Evolutionary conservation across 768 basidiomycete genomes (phyloP).

Genomic region (Exsudoporus frostii): DNA sequence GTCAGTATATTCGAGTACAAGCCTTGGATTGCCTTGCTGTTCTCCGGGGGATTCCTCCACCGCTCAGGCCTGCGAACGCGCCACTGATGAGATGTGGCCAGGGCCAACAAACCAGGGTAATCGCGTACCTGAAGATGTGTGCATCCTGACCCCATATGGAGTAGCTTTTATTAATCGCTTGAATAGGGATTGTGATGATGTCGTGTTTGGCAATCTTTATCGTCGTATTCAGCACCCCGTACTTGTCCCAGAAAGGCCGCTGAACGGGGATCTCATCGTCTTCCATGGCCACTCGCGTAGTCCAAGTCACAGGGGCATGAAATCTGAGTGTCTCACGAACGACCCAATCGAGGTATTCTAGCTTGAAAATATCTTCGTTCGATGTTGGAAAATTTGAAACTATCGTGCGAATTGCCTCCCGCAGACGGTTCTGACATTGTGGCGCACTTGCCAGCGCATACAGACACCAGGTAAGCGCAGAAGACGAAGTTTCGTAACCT

Average conservation of each 20-base stretch:
- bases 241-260: conserved; percentile 31
- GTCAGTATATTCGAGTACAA: conserved; percentile 53
- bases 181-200: conserved; percentile 57
- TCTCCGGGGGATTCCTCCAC: conserved; percentile 42
- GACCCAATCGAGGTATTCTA: conserved; percentile 59
- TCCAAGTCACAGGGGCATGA: conserved; percentile 54
- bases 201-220: conserved; percentile 48
- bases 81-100: conserved; percentile 22
- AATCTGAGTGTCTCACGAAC: conserved; percentile 56
- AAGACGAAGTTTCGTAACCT: conserved; percentile 62
- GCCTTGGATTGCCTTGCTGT: conserved; percentile 43
- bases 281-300: conserved; percentile 51
- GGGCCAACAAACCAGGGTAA: conserved; percentile 21
- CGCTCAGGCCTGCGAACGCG: conserved; percentile 45
- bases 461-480: conserved; percentile 60
- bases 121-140: conserved; percentile 50
- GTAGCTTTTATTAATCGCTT: conserved; percentile 53
- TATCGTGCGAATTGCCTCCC: conserved; percentile 40
- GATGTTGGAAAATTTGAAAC: conserved; percentile 12
- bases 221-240: conserved; percentile 28
- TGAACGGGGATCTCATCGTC: conserved; percentile 52
- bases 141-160: conserved; percentile 67
- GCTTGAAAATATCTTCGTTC: conserved; percentile 34
- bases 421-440: conserved; percentile 44
- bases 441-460: conserved; percentile 51